A percentile compares a stretch with the other conserved stretches of the same genome.
phyloP scores from a whole-genome alignment of 2,329 filamentous ascomycete genomes.

The Drechslera avenae region DNA sequence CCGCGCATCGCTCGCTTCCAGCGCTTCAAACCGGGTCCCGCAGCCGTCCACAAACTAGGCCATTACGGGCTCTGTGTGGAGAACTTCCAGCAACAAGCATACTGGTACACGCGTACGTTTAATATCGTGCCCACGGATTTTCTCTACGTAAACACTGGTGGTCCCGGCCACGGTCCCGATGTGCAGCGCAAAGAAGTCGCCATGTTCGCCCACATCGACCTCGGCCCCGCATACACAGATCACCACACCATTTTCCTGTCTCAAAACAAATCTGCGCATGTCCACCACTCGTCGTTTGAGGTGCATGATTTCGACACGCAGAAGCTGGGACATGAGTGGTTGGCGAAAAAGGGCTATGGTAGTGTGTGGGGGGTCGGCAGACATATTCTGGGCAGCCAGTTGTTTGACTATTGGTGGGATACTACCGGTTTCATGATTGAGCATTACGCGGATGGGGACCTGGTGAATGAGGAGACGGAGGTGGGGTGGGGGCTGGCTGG shows the following conservation, averaged over 20 bases:
- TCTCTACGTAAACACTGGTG: slow-evolving; percentile 43
- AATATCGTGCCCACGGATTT: slow-evolving; percentile 56
- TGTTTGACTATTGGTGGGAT: slow-evolving; percentile 77
- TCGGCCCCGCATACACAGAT: slow-evolving; percentile 56
- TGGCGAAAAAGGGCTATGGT: slow-evolving; percentile 65
- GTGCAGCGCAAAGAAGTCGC: slow-evolving; percentile 47
- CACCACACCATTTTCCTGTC: slow-evolving; percentile 63
- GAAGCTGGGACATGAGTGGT: slow-evolving; percentile 71
- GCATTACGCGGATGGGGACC: slow-evolving; percentile 73
- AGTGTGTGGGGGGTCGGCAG: slow-evolving; percentile 73
- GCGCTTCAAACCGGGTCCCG: slow-evolving; percentile 58
- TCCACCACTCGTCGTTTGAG: slow-evolving; percentile 73
- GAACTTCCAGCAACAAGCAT: slow-evolving; percentile 44
- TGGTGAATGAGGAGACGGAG: slow-evolving; percentile 63
- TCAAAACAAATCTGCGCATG: slow-evolving; percentile 51
- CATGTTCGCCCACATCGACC: slow-evolving; percentile 61
- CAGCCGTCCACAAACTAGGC: slow-evolving; percentile 57
- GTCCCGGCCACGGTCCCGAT: no score
- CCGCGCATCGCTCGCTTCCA: slow-evolving; percentile 57
- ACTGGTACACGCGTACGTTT: slow-evolving; percentile 55
- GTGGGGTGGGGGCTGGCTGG: slow-evolving; percentile 51
- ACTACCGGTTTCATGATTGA: slow-evolving; percentile 67
- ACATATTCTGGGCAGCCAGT: slow-evolving; percentile 71
- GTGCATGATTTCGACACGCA: slow-evolving; percentile 73
- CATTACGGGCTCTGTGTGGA: slow-evolving; percentile 54